phyloP scores from a whole-genome alignment of 176 grass and related monocot species.

The Oryza coarctata region DNA sequence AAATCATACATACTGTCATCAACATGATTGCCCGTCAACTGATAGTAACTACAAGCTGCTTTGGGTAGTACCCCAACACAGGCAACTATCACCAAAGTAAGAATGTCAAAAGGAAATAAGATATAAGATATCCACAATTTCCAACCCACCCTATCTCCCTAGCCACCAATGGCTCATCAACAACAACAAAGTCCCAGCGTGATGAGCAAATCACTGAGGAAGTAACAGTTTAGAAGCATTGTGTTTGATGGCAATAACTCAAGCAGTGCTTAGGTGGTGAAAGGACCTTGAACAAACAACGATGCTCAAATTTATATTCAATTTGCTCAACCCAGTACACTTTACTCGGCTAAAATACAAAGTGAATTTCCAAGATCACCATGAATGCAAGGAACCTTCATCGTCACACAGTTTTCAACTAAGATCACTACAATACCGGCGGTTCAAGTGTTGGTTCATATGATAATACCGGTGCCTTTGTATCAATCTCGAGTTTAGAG shows the following conservation, averaged over 20 bases:
- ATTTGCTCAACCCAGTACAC: background rate
- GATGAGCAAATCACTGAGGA: background rate
- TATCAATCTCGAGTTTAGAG: background rate
- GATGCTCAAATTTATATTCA: background rate
- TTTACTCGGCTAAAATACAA: background rate
- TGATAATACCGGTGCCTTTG: background rate
- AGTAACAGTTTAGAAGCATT: background rate
- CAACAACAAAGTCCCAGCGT: background rate
- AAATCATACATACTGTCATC: background rate
- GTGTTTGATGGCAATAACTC: background rate
- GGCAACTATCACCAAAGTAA: background rate
- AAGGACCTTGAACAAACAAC: background rate
- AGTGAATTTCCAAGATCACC: background rate
- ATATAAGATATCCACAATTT: background rate
- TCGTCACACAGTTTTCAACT: background rate
- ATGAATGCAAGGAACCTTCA: background rate
- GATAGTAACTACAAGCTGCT: conserved; percentile 3
- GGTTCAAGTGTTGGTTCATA: background rate
- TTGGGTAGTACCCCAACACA: background rate
- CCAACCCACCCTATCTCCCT: background rate
- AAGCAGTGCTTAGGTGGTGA: background rate
- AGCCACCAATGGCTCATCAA: background rate
- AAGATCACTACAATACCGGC: background rate
- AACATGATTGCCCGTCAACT: conserved; percentile 8
- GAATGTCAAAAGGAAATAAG: background rate